Percentiles rank a stretch among this genome's conserved stretches.
These are phyloP conservation scores for Zasmidium cellare DNA, from an alignment of 2,329 filamentous ascomycete genomes.

Conservation along the genomic window DNA sequence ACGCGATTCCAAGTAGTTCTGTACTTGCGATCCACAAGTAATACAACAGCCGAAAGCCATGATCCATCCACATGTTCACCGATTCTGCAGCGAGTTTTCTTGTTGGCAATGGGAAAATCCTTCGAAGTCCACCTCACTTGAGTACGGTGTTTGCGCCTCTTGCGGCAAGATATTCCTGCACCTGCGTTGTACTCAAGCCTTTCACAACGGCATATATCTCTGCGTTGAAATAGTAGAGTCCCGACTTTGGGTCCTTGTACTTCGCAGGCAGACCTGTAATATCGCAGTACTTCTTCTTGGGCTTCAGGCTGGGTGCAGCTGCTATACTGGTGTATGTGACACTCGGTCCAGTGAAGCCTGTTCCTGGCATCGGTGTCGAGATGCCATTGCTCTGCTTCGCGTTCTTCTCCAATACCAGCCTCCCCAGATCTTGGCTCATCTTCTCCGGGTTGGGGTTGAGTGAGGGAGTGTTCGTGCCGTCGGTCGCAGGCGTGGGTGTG, in stretches of 20 bases:
- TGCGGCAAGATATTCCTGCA: constrained; percentile 86
- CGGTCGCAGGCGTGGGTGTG: constrained; percentile 54
- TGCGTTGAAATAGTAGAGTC: constrained; percentile 86
- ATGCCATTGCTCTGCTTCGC: constrained; percentile 37
- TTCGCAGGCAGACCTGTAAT: constrained; percentile 88
- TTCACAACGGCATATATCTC: constrained; percentile 87
- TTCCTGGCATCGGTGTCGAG: constrained; percentile 14
- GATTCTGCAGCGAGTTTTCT: not conserved
- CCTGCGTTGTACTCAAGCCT: constrained; percentile 74
- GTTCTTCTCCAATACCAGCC: constrained; percentile 84
- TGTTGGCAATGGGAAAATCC: not conserved
- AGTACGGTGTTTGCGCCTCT: constrained; percentile 90
- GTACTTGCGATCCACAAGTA: not conserved
- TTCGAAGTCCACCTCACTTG: constrained; percentile 59
- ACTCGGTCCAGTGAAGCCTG: constrained; percentile 54
- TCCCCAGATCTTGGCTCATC: constrained; percentile 81
- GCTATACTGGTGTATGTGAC: constrained; percentile 95
- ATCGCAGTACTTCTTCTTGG: constrained; percentile 88
- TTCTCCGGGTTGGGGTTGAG: constrained; percentile 82
- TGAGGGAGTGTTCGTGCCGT: constrained; percentile 53
- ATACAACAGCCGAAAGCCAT: not conserved
- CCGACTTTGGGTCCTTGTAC: constrained; percentile 93
- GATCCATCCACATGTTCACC: not conserved
- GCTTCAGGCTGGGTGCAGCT: constrained; percentile 79
- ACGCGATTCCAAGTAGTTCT: not conserved